Evolutionary conservation across 2,329 filamentous ascomycete genomes (phyloP).

Genomic region (Colletotrichum horii): DNA sequence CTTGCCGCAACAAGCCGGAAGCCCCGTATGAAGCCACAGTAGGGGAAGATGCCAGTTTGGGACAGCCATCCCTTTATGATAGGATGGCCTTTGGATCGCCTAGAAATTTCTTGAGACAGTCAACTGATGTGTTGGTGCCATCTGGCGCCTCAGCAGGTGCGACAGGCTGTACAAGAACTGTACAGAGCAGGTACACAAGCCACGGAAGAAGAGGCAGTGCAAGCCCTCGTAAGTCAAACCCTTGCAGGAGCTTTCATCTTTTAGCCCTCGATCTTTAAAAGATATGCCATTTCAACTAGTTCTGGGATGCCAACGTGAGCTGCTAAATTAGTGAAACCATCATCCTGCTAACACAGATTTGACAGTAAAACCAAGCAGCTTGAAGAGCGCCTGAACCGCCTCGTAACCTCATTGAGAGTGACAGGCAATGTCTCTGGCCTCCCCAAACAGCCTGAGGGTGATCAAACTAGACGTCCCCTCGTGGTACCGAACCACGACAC

Average conservation of each 20-base stretch:
- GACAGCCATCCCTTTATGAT: fast-evolving
- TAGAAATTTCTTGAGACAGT: fast-evolving
- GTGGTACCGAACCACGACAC: neutral
- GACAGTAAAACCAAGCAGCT: slow-evolving; percentile 54
- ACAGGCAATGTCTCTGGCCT: slow-evolving; percentile 38
- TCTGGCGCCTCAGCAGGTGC: slow-evolving; percentile 39
- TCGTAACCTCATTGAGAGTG: slow-evolving; percentile 52
- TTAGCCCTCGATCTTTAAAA: no score
- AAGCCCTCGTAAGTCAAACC: slow-evolving; percentile 52
- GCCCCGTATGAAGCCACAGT: neutral
- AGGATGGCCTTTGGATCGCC: fast-evolving
- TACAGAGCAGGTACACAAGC: slow-evolving; percentile 49
- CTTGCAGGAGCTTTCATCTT: no score
- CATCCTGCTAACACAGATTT: neutral
- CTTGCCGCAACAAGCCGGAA: neutral
- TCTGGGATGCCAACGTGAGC: no score
- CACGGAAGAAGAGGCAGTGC: slow-evolving; percentile 55
- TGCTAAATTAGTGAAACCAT: no score
- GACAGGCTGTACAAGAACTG: slow-evolving; percentile 54
- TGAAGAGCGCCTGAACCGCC: slow-evolving; percentile 53
- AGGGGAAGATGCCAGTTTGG: neutral
- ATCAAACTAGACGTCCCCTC: neutral
- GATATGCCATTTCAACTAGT: no score
- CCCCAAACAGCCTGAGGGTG: neutral
- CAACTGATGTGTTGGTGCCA: neutral